These are phyloP conservation scores for Tetrahymena elliotti DNA, from an alignment of 73 alveolate species.

Conservation along the genomic window DNA sequence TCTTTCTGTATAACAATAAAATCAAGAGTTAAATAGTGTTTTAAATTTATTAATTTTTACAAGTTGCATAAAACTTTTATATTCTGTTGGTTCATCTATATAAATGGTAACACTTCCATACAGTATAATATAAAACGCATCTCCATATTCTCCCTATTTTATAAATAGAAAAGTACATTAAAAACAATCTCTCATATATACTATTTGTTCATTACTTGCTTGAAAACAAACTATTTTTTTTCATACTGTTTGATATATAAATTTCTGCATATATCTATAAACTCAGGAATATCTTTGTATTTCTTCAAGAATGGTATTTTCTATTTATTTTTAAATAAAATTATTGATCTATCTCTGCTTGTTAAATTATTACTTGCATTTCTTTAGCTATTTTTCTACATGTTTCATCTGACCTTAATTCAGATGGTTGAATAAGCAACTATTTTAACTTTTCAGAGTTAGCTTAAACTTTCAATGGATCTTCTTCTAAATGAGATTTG, in stretches of 20 bases:
- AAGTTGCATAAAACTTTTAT: constrained; percentile 39
- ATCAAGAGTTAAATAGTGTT: neutral
- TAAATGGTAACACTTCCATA: constrained; percentile 41
- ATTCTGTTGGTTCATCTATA: constrained; percentile 44
- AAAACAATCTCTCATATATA: neutral
- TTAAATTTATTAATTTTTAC: neutral
- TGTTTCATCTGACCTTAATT: neutral
- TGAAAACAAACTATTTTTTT: constrained; percentile 15
- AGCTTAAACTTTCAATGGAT: neutral
- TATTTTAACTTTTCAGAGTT: neutral
- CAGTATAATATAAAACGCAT: constrained; percentile 38
- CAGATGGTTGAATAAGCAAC: neutral
- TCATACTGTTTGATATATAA: constrained; percentile 26
- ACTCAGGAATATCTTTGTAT: constrained; percentile 29
- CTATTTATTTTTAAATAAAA: neutral
- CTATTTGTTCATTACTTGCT: neutral
- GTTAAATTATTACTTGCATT: neutral
- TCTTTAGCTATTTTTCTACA: neutral
- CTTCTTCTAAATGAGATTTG: neutral
- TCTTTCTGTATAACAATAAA: neutral
- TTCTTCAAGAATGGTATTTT: constrained; percentile 14
- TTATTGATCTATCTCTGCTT: neutral
- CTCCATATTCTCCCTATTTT: constrained; percentile 37
- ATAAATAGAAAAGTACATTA: neutral
- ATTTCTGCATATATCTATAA: constrained; percentile 36